Percentiles rank a stretch among this genome's conserved stretches.
Conservation (phyloP, 2,329 filamentous ascomycete genomes). For the Verticillium nubilum region DNA sequence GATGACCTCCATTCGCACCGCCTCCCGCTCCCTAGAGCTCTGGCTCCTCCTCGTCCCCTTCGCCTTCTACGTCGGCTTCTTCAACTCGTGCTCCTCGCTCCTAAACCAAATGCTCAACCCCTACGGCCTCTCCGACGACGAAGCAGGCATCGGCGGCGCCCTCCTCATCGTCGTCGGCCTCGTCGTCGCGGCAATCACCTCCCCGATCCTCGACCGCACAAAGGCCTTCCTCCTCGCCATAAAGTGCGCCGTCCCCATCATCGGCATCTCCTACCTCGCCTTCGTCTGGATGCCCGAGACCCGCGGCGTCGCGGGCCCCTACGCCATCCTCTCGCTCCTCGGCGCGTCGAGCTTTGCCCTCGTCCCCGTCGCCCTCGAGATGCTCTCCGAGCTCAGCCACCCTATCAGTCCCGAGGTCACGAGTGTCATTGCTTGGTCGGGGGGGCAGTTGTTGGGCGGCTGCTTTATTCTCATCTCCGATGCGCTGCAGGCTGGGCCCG, state of each 20-base stretch:
- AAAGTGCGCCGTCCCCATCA: slow-evolving; percentile 68
- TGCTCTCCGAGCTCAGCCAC: slow-evolving; percentile 79
- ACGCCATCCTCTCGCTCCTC: slow-evolving; percentile 67
- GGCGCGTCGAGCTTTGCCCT: slow-evolving; percentile 77
- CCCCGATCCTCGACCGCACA: slow-evolving; percentile 78
- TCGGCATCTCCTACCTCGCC: slow-evolving; percentile 66
- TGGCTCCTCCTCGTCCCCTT: slow-evolving; percentile 82
- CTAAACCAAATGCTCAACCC: slow-evolving; percentile 87
- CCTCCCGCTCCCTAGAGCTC: slow-evolving; percentile 62
- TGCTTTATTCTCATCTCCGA: slow-evolving; percentile 81
- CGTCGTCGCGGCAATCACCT: slow-evolving; percentile 66
- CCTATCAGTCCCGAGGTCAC: slow-evolving; percentile 83
- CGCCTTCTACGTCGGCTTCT: slow-evolving; percentile 79
- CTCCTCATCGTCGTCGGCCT: slow-evolving; percentile 87
- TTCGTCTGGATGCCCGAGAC: slow-evolving; percentile 70
- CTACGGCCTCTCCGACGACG: slow-evolving; percentile 75
- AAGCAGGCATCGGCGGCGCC: slow-evolving; percentile 86
- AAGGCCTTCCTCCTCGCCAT: slow-evolving; percentile 73
- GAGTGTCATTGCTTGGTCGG: slow-evolving; percentile 77
- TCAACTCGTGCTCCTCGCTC: slow-evolving; percentile 85
- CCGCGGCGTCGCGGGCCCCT: slow-evolving; percentile 59
- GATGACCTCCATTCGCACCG: slow-evolving; percentile 42
- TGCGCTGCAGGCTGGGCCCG: slow-evolving; percentile 55
- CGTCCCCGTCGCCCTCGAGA: slow-evolving; percentile 81
- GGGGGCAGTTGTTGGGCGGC: slow-evolving; percentile 79